Percentiles rank a stretch among this genome's conserved stretches.
phyloP scores from a whole-genome alignment of 1,139 yeast species.

The Petasospora fabianii region DNA sequence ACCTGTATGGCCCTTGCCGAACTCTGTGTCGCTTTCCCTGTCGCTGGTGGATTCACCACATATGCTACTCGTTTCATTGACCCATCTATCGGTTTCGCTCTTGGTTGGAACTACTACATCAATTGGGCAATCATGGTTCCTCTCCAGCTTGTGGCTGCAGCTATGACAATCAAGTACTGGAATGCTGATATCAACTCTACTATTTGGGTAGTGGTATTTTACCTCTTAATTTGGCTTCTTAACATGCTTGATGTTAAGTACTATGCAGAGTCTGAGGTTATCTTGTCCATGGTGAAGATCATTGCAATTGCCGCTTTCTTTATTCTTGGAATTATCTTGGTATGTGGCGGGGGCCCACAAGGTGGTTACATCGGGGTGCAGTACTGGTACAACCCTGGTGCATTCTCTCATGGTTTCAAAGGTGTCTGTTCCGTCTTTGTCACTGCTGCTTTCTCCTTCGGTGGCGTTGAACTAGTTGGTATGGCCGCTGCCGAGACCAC shows the following conservation, averaged over 20 bases:
- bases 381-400: constrained; percentile 57
- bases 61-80: constrained; percentile 65
- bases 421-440: constrained; percentile 52
- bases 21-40: constrained; percentile 63
- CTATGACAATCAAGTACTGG: constrained; percentile 69
- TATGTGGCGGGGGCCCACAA: constrained; percentile 54
- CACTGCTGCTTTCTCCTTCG: constrained; percentile 55
- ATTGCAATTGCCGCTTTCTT: constrained; percentile 63
- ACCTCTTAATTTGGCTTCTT: constrained; percentile 49
- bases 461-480: constrained; percentile 74
- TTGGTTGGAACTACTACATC: constrained; percentile 68
- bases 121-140: constrained; percentile 73
- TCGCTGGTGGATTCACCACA: constrained; percentile 69
- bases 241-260: constrained; percentile 59
- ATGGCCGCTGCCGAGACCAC: constrained; percentile 86
- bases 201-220: constrained; percentile 65
- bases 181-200: constrained; percentile 51
- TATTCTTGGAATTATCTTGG: constrained; percentile 63
- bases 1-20: constrained; percentile 72
- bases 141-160: constrained; percentile 68
- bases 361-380: constrained; percentile 53
- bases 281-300: constrained; percentile 57
- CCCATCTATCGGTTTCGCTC: constrained; percentile 72
- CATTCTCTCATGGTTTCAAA: constrained; percentile 58
- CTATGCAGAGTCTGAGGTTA: constrained; percentile 58